Evolutionary conservation across 192 early-diverging fungal species (phyloP).

Genomic region (Backusella tuberculispora): DNA sequence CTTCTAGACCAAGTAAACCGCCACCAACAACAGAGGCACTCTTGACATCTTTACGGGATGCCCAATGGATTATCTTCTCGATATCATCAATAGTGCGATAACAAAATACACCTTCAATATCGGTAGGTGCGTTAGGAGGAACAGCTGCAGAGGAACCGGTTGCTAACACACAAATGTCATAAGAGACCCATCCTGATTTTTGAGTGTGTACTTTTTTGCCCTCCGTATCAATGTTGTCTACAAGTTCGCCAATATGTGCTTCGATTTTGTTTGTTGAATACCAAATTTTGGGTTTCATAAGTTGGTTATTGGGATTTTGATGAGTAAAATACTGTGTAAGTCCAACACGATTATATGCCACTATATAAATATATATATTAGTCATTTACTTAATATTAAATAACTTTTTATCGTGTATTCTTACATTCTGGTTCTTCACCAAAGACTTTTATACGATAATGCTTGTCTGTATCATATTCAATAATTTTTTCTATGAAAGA

Average conservation of each 20-base stretch:
- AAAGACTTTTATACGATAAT: slow-evolving; percentile 55
- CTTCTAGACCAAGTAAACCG: slow-evolving; percentile 71
- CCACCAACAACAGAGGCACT: slow-evolving; percentile 66
- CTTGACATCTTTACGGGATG: slow-evolving; percentile 27
- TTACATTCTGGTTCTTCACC: slow-evolving; percentile 46
- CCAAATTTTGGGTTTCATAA: slow-evolving; percentile 54
- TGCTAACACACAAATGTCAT: slow-evolving; percentile 62
- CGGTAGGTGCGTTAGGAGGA: slow-evolving; percentile 49
- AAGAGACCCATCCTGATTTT: slow-evolving; percentile 38
- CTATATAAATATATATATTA: slow-evolving; percentile 32
- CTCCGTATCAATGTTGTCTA: slow-evolving; percentile 44
- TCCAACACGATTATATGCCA: slow-evolving; percentile 70
- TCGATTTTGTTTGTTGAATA: slow-evolving; percentile 54
- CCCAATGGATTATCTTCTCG: slow-evolving; percentile 52
- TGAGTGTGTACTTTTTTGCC: slow-evolving; percentile 40
- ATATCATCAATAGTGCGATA: slow-evolving; percentile 70
- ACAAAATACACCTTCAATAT: slow-evolving; percentile 60
- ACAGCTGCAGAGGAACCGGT: slow-evolving; percentile 64
- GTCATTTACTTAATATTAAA: background rate
- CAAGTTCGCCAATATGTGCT: slow-evolving; percentile 46
- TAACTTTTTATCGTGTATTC: background rate
- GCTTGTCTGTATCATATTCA: slow-evolving; percentile 52
- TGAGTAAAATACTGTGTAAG: slow-evolving; percentile 68
- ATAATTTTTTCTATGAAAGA: slow-evolving; percentile 66
- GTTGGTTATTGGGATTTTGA: slow-evolving; percentile 42